phyloP scores from a whole-genome alignment of 139 green algal species.

The Micractinium conductrix region DNA sequence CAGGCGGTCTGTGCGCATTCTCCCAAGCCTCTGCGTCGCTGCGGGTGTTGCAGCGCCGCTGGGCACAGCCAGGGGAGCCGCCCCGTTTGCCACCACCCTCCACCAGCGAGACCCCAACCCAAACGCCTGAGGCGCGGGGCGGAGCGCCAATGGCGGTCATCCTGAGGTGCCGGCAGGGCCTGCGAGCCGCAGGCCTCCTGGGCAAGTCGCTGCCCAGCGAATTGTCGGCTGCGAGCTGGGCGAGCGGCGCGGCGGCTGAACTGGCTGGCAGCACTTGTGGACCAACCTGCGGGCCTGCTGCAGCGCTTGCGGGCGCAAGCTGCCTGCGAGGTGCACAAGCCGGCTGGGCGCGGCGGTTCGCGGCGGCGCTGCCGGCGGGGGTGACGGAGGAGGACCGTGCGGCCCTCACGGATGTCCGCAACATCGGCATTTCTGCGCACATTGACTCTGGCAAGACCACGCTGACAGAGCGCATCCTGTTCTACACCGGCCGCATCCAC shows the following conservation, averaged over 20 bases:
- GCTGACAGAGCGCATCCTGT: conserved; percentile 98
- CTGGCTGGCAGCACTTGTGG: neutral
- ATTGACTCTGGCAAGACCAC: conserved; percentile 99
- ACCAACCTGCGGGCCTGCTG: neutral
- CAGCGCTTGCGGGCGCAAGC: neutral
- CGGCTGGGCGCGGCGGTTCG: conserved; percentile 7
- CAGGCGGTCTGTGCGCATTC: too few species aligned
- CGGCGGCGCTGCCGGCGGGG: conserved; percentile 24
- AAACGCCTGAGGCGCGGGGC: neutral
- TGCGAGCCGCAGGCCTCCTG: neutral
- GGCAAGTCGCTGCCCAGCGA: neutral
- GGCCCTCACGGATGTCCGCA: conserved; percentile 67
- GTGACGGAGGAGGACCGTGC: conserved; percentile 35
- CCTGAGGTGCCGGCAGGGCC: neutral
- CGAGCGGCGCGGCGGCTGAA: neutral
- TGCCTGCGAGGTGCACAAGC: neutral
- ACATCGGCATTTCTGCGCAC: conserved; percentile 98
- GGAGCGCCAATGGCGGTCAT: neutral
- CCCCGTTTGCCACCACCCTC: neutral
- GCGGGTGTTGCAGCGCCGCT: neutral
- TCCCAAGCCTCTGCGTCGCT: too few species aligned
- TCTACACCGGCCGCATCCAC: conserved; percentile 97
- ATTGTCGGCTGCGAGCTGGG: neutral
- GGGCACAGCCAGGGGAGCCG: neutral
- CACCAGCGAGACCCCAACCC: neutral